phyloP scores from a whole-genome alignment of 495 filamentous ascomycete species.

The Xylaria nigripes region DNA sequence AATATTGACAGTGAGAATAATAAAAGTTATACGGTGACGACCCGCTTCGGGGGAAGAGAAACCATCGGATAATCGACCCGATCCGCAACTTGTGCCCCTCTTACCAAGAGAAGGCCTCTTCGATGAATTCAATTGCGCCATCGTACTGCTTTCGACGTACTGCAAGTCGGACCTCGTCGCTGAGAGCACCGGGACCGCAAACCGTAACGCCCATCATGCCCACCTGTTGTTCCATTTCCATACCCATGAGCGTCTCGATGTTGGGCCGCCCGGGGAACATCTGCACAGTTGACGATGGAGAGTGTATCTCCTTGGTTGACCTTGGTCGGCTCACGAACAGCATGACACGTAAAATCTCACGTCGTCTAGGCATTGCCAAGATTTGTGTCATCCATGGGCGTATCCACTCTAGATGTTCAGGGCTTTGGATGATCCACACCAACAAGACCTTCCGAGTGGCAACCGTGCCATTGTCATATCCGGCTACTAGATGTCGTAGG shows the following conservation, averaged over 20 bases:
- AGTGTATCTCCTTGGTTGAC: slow-evolving; percentile 70
- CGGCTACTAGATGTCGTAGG: slow-evolving; percentile 64
- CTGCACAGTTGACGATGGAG: slow-evolving; percentile 71
- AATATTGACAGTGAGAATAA: slow-evolving; percentile 24
- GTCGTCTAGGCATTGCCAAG: slow-evolving; percentile 69
- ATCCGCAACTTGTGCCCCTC: too few relatives aligned
- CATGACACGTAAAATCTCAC: slow-evolving; percentile 75
- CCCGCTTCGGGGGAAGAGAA: not conserved
- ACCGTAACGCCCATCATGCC: slow-evolving; percentile 81
- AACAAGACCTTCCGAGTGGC: slow-evolving; percentile 75
- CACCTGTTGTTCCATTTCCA: slow-evolving; percentile 66
- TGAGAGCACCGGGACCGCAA: slow-evolving; percentile 83
- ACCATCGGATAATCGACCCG: not conserved
- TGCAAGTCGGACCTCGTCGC: slow-evolving; percentile 74
- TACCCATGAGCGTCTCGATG: slow-evolving; percentile 61
- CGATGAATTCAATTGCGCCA: slow-evolving; percentile 75
- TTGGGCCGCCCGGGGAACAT: slow-evolving; percentile 76
- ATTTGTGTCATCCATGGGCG: slow-evolving; percentile 93
- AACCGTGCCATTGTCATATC: slow-evolving; percentile 58
- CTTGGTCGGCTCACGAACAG: slow-evolving; percentile 84
- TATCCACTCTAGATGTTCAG: slow-evolving; percentile 89
- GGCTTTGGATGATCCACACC: slow-evolving; percentile 83
- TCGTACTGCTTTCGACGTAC: slow-evolving; percentile 56
- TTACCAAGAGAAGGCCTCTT: slow-evolving; percentile 93
- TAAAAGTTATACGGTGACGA: slow-evolving; percentile 7